phyloP scores from a whole-genome alignment of 495 filamentous ascomycete species.

The Penicilliopsis zonata region DNA sequence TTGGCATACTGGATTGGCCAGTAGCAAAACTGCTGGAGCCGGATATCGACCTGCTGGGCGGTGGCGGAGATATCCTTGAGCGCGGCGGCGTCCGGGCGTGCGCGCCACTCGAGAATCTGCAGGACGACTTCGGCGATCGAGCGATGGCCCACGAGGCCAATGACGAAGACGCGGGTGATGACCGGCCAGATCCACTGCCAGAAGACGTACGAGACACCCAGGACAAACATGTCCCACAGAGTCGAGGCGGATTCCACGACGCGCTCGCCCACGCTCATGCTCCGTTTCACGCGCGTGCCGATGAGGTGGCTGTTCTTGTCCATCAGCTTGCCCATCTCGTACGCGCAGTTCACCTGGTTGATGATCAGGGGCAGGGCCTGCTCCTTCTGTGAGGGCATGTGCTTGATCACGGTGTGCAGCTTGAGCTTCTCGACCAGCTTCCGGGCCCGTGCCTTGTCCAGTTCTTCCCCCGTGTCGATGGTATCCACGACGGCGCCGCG shows the following conservation, averaged over 20 bases:
- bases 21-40: constrained; percentile 96
- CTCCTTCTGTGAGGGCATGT: constrained; percentile 70
- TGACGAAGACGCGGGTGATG: constrained; percentile 57
- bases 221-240: constrained; percentile 59
- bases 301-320: constrained; percentile 80
- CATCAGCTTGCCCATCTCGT: constrained; percentile 71
- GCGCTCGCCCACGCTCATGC: constrained; percentile 83
- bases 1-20: constrained; percentile 97
- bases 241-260: constrained; percentile 90
- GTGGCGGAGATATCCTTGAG: constrained; percentile 94
- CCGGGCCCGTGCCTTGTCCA: constrained; percentile 48
- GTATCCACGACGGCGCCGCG: constrained; percentile 14
- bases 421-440: constrained; percentile 80
- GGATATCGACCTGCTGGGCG: constrained; percentile 97
- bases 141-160: constrained; percentile 70
- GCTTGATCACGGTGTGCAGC: constrained; percentile 70
- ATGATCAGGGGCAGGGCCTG: constrained; percentile 67
- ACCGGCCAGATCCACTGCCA: constrained; percentile 71
- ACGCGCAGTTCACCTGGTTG: constrained; percentile 93
- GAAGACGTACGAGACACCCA: constrained; percentile 58
- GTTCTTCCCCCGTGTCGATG: constrained; percentile 39
- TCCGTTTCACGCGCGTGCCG: constrained; percentile 65
- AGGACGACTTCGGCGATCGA: constrained; percentile 70
- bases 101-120: constrained; percentile 76
- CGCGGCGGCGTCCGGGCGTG: constrained; percentile 66